A percentile compares a stretch with the other conserved stretches of the same genome.
These are phyloP conservation scores for Trichoderma cornu-damae DNA, from an alignment of 2,329 filamentous ascomycete genomes.

Conservation along the genomic window DNA sequence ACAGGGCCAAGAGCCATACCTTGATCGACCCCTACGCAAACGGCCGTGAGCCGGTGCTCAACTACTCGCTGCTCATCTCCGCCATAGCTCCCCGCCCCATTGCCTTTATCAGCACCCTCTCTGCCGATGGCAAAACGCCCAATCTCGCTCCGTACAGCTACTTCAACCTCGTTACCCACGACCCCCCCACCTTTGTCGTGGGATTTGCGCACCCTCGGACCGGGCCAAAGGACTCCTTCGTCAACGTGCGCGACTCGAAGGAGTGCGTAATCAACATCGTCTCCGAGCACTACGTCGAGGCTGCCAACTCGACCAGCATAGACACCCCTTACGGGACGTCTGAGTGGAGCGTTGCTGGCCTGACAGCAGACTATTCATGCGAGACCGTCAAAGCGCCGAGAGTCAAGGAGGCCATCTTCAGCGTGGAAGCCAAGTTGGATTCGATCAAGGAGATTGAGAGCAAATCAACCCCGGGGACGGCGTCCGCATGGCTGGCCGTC, in stretches of 20 bases:
- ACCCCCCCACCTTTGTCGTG: conserved; percentile 75
- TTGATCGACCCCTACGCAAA: conserved; percentile 75
- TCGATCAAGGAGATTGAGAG: conserved; percentile 74
- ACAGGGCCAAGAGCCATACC: conserved; percentile 52
- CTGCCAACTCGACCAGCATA: conserved; percentile 74
- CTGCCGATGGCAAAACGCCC: conserved; percentile 52
- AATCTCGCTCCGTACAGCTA: conserved; percentile 89
- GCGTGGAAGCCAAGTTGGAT: conserved; percentile 74
- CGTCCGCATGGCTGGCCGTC: conserved; percentile 67
- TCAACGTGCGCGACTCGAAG: conserved; percentile 63
- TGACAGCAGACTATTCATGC: conserved; percentile 63
- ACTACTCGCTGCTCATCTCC: conserved; percentile 91
- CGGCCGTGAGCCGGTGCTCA: conserved; percentile 61
- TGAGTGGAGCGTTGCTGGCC: conserved; percentile 74
- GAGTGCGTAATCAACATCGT: conserved; percentile 89
- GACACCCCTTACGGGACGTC: conserved; percentile 71
- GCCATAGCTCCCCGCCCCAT: conserved; percentile 79
- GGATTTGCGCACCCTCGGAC: conserved; percentile 44
- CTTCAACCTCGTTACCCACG: conserved; percentile 76
- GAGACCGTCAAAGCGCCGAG: conserved; percentile 63
- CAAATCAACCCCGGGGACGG: conserved; percentile 63
- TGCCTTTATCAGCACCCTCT: conserved; percentile 51
- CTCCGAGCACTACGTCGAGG: conserved; percentile 77
- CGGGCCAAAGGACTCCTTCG: conserved; percentile 70
- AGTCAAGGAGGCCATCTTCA: conserved; percentile 77